Base-by-base conservation (phyloP, 1,139 yeast genomes). In the Blastobotrys buckinghamii region DNA sequence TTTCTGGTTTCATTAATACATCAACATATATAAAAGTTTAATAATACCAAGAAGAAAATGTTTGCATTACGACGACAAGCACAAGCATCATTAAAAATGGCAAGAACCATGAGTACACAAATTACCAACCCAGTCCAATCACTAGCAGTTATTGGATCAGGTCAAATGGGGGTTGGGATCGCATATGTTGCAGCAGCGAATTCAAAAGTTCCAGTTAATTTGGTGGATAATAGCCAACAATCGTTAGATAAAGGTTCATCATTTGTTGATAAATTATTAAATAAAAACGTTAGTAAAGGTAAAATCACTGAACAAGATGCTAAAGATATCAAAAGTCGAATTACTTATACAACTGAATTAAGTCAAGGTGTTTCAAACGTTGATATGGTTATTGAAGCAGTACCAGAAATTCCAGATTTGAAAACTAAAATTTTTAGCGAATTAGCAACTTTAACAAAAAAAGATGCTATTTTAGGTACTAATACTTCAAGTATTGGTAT, bases 401-500 rank as follows among this genome's bases (percentile, higher is more conserved):
- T 71, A 1, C 75, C 75, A 1, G 75, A 71, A 54, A 68, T 66
- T 45, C 66, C 66, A 36, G 57, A 58, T 13, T 63, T 71, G 52
- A 71, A 71, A 59, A 51, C 54, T 35, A 58, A 60, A 44, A 68
- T 71, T 36, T 71, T 71, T 55, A 52, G 53, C 32, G 56, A 63
- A 43, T 60, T 71, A 40, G 74, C 73, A 32, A 53, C 58, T 48
- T 51, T 54, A 29, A 58, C 68, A 24, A 56, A 58, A 33, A 13
- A 22, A 26, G 55, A 59, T 38, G 60, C 75, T 19, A 61, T 71
- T 35, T 60, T 71, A 39, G 74, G 69, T n/a, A 67, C 74, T 36
- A 71, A 71, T 59, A 71, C 75, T 12, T 70, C 74, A 43, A 69
- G 74, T 22, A 71, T 71, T 50, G 63, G 72, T 36, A 69, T 71